Evolutionary conservation across 768 basidiomycete genomes (phyloP), one percentile per base, ranked within the genome.

Genomic region (Hydnomerulius pinastri): DNA sequence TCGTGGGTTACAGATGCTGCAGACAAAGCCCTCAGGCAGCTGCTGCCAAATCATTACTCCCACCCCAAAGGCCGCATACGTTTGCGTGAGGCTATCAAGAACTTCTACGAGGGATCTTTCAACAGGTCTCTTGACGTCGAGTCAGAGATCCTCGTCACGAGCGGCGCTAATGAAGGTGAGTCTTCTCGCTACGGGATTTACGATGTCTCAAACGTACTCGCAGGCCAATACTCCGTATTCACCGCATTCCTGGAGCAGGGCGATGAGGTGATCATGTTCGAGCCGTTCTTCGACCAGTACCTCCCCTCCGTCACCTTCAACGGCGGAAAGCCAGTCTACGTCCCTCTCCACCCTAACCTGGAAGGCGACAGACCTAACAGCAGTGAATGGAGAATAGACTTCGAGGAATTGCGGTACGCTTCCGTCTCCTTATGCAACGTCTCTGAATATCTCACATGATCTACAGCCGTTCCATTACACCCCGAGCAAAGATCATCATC

Each of bases 251-350:
- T 97, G 32, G 87, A 98, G 54, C 78, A 81, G 30, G 96, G 89
- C 4, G 97, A 98, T 62, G 97, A 99, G 69, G 96, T 98, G 55
- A 96, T 99, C 70, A 86, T 98, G 82, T 95, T 98, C 63, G 97
- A 98, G 71, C 96, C 95, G 2, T 97, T 92, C 77, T 98, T 97
- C 64, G 95, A 98, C 64, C 95, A 98, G 67, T 96, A 94, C 68
- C 79, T 94, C 44, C 88, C 94, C 20, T 92, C 90, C 6, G 87
- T 96, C 45, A 89, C 87, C 24, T 97, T 98, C 81, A 94, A 96
- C 60, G 91, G 90, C 25, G 96, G 93, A 38, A 85, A 82, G 54
- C 93, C 95, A 11, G 86, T 98, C 40, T 98, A 91, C 64, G 93
- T 99, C 9, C 96, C 97, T 4, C 76, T 99, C 18, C 95, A 97